Evolutionary conservation across 2,329 filamentous ascomycete genomes (phyloP), one percentile per base, ranked within the genome.

Genomic region (Penicillium sp.): DNA sequence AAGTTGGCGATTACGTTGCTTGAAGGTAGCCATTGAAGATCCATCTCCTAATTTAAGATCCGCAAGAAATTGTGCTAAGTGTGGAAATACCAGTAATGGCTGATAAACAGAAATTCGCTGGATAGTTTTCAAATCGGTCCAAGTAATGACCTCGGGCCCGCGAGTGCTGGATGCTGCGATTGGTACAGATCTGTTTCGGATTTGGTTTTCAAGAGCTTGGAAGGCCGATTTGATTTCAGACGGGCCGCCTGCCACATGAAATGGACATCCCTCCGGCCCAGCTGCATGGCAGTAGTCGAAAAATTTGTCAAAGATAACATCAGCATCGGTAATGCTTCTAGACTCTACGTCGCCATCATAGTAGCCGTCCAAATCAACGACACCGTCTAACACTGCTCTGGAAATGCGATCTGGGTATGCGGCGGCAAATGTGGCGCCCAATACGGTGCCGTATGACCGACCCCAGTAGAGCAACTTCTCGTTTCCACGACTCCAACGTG

Each of bases 351-450:
- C 46, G 2, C 62, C 65, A 5, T 62, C 50, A 28, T 71, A 73
- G 58, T 74, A 74, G 26, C 62, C 64, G n/a, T 70, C 61, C 33
- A 67, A 61, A 49, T 74, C 65, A n/a, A 74, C 68, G 3, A 74
- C 71, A 1, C 65, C 72, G 52, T 74, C 72, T 14, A 74, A 62
- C 0, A 74, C 61, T 6, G 58, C 61, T 9, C 69, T 67, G 2
- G 60, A 56, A 16, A 74, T 58, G 16, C 69, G 68, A 46, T 77
- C 66, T 0, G 79, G 77, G 35, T 70, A 79, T 53, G 81, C 68
- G 3, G 72, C 65, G 0, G 78, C 75, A 58, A 79, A 77, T 0
- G 77, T 81, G 0, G 70, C 64, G 3, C 79, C 78, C 0, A 81
- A 65, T 1, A 77, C 62, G 0, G 77, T 75, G 3, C 78, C 78